phyloP scores from a whole-genome alignment of 805 yeast genomes.

The Metschnikowia kofuensis region DNA sequence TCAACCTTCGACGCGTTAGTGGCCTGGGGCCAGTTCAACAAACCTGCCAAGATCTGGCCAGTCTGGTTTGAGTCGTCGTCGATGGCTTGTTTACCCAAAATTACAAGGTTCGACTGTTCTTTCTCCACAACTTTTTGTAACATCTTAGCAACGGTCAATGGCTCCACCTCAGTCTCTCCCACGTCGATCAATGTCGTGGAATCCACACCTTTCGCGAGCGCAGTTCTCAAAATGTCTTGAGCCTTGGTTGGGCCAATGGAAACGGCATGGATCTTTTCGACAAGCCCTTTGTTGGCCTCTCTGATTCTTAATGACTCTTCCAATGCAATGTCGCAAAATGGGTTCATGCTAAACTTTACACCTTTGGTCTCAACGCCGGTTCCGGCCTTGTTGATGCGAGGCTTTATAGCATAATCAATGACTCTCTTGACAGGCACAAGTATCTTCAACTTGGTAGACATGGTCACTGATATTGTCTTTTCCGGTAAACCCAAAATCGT shows the following conservation, averaged over 20 bases:
- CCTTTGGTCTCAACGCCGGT: constrained; percentile 87
- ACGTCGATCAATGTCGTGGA: constrained; percentile 77
- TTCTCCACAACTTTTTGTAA: constrained; percentile 69
- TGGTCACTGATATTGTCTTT: not conserved
- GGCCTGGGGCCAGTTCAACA: constrained; percentile 94
- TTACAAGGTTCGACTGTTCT: constrained; percentile 70
- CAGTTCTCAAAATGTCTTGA: constrained; percentile 83
- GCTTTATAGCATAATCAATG: constrained; percentile 89
- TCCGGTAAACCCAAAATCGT: not conserved
- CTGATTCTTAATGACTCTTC: constrained; percentile 87
- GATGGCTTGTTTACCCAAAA: constrained; percentile 94
- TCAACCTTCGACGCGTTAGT: constrained; percentile 89
- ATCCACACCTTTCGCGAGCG: constrained; percentile 94
- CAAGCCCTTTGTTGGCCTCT: constrained; percentile 60
- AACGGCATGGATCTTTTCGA: constrained; percentile 85
- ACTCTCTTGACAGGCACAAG: constrained; percentile 95
- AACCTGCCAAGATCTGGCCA: constrained; percentile 94
- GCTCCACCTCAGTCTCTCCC: constrained; percentile 74
- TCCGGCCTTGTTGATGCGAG: constrained; percentile 82
- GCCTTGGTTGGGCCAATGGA: constrained; percentile 85
- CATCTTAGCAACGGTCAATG: constrained; percentile 84
- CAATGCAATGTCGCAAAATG: constrained; percentile 96
- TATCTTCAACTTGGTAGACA: constrained; percentile 54
- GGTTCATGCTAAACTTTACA: constrained; percentile 89
- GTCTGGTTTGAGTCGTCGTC: constrained; percentile 95